These are phyloP conservation scores for Apostasia ramifera DNA, from an alignment of 106 monocot species.

Conservation along the genomic window DNA sequence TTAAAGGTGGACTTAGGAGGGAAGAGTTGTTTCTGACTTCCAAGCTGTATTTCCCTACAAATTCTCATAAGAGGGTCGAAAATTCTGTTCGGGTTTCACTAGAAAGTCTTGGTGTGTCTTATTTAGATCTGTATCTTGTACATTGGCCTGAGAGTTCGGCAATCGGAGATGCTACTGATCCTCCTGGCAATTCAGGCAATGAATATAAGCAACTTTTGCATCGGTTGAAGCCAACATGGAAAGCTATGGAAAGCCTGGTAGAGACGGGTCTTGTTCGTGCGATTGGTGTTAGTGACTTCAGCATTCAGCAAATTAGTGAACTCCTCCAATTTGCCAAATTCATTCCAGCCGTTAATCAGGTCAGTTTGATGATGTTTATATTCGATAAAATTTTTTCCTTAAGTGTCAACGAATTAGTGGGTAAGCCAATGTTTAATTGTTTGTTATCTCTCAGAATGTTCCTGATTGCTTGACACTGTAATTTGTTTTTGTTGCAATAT, in stretches of 20 bases:
- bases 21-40: slow-evolving; percentile 90
- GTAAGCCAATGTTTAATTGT: no score
- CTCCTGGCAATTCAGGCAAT: slow-evolving; percentile 58
- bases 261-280: slow-evolving; percentile 73
- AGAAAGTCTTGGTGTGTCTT: slow-evolving; percentile 70
- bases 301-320: slow-evolving; percentile 62
- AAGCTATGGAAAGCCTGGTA: slow-evolving; percentile 75
- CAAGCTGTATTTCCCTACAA: slow-evolving; percentile 65
- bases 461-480: no score
- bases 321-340: slow-evolving; percentile 79
- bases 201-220: slow-evolving; percentile 75
- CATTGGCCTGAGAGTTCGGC: slow-evolving; percentile 81
- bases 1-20: slow-evolving; percentile 47
- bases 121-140: slow-evolving; percentile 88
- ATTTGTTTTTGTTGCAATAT: no score
- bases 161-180: slow-evolving; percentile 82
- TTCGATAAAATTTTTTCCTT: neutral
- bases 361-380: slow-evolving; percentile 16
- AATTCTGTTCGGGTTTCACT: slow-evolving; percentile 69
- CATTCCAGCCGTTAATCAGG: slow-evolving; percentile 95
- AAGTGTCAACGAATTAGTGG: no score
- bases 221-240: slow-evolving; percentile 76
- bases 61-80: slow-evolving; percentile 75
- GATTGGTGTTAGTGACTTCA: slow-evolving; percentile 88
- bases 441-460: no score